Percentiles rank a stretch among this genome's conserved stretches.
Evolutionary conservation across 257 asterid species (phyloP).

Genomic region (Gentiana dahurica): DNA sequence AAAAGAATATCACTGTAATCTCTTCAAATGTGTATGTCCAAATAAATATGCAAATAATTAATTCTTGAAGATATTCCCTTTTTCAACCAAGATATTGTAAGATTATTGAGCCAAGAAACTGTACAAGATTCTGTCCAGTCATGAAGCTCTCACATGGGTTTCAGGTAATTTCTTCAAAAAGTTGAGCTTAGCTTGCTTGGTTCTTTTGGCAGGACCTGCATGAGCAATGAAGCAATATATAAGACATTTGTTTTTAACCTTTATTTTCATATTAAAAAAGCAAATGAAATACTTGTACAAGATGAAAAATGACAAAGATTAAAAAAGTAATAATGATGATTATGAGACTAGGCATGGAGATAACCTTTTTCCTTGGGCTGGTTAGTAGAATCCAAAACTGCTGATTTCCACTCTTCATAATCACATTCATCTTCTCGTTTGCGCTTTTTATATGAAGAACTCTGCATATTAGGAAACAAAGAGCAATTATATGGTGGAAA

Average conservation of each 20-base stretch:
- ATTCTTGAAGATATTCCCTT: background rate
- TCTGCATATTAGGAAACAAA: constrained; percentile 28
- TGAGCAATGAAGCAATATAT: constrained; percentile 1
- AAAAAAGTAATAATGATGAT: background rate
- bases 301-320: too few relatives aligned
- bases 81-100: background rate
- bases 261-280: background rate
- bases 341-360: background rate
- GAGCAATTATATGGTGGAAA: background rate
- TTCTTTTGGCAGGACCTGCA: constrained; percentile 42
- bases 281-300: background rate
- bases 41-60: background rate
- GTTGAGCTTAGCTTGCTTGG: constrained; percentile 60
- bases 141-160: constrained; percentile 38
- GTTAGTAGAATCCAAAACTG: constrained; percentile 53
- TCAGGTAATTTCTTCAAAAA: constrained; percentile 45
- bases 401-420: constrained; percentile 65
- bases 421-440: constrained; percentile 42
- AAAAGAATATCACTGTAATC: too few relatives aligned
- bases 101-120: background rate
- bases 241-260: constrained; percentile 2
- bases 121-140: background rate
- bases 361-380: constrained; percentile 45
- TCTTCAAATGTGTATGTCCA: background rate
- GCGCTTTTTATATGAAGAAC: constrained; percentile 66